Evolutionary conservation across 2,329 filamentous ascomycete genomes (phyloP).

Genomic region (Monosporascus sp.): DNA sequence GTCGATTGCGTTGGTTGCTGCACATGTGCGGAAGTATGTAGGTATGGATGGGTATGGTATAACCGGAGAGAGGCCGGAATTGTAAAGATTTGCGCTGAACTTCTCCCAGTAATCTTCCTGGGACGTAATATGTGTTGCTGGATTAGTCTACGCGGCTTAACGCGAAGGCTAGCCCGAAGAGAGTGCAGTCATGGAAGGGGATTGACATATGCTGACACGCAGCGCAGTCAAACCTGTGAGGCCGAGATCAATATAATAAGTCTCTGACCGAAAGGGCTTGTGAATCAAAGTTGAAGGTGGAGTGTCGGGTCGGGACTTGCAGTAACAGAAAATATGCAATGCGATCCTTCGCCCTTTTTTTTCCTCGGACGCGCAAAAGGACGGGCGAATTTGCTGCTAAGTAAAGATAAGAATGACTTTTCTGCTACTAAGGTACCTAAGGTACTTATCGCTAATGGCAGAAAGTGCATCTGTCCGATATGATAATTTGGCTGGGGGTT

Average conservation of each 20-base stretch:
- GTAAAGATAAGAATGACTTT: no score
- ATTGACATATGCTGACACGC: not conserved
- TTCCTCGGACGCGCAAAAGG: no score
- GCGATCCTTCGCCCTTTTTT: no score
- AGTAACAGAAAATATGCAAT: no score
- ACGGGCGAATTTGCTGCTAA: no score
- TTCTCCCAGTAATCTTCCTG: not conserved
- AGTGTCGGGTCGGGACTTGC: no score
- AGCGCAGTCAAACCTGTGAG: not conserved
- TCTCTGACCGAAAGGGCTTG: no score
- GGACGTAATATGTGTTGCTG: not conserved
- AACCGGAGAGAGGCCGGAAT: not conserved
- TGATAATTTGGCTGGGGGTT: no score
- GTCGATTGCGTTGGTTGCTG: constrained; percentile 4
- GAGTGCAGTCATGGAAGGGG: not conserved
- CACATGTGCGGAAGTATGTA: constrained; percentile 11
- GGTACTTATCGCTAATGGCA: no score
- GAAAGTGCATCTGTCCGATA: no score
- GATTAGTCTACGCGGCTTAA: not conserved
- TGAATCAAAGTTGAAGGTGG: no score
- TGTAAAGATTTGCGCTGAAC: not conserved
- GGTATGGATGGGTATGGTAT: not conserved
- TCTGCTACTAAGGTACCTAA: no score
- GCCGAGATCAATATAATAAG: not conserved
- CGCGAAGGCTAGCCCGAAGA: not conserved